Evolutionary conservation across 2,329 filamentous ascomycete genomes (phyloP), one percentile per base, ranked within the genome.

Genomic region (Talaromyces albobiverticillius): DNA sequence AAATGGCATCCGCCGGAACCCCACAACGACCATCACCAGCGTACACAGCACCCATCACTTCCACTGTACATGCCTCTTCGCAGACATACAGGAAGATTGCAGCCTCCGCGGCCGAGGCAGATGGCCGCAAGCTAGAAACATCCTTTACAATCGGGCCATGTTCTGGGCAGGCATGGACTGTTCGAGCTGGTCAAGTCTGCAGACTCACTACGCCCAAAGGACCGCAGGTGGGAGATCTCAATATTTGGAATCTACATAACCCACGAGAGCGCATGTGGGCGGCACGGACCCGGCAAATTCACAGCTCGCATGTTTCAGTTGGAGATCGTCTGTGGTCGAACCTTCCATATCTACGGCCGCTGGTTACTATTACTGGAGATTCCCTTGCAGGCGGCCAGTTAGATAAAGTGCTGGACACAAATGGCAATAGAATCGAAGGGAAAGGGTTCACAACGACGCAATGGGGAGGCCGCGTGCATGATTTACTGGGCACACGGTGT

Each of bases 201-300:
- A 82, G 85, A 13, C 84, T 95, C 58, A 87, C 84, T 54, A 93
- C 89, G 0, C 88, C 88, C 0, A 76, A 86, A 52, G 90, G 90
- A 0, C 84, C 90, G 0, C 90, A 95, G 72, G 89, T 95, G 46
- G 88, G 89, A 51, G 90, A 94, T 63, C 74, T 94, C 16, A 95
- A 95, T 68, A 80, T 94, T 62, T 95, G 88, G 88, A 89, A 87
- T 62, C 77, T 79, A 4, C 74, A 85, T 59, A 91, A 94, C 68
- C 87, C 89, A 0, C 82, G 88, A 13, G 90, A 95, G 68, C 80
- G 84, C 40, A 90, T 95, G 75, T 95, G 89, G 90, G 89, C 90
- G 1, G 79, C 83, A 1, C 82, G 90, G 34, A 94, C 89, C 11
- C 81, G 86, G 55, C 89, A 95, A 67, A 79, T 95, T 16, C 88